Base-by-base conservation (phyloP, 805 yeast species). In the Phaffomyces opuntiae region DNA sequence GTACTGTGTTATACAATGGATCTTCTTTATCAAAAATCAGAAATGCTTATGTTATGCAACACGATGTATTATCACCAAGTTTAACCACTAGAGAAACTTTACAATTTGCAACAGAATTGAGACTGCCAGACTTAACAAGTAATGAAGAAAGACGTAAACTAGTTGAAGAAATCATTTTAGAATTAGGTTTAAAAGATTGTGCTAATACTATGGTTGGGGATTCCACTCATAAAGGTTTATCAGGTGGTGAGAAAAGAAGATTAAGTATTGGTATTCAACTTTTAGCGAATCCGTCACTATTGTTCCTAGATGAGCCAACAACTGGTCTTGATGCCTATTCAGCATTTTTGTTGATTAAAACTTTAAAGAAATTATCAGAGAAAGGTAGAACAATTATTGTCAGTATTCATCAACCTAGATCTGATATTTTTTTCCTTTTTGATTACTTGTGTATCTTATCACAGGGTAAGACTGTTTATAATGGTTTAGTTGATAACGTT, bases 201-300 rank as follows among this genome's bases (percentile, higher is more conserved):
- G 78, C 78, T 4, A 70, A 81, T 50, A 81, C 86, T 1, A 48
- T 70, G 3, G 83, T 88, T 2, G 83, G 83, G 9, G 81, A 80
- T 53, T 54, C 65, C 1, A 65, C 66, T 5, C 74, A 74, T 47
- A 67, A 72, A 39, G 87, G 85, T 25, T 65, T 87, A 5, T 84
- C 93, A 1, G 96, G 96, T 8, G 96, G 96, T 32, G 96, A 87
- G 60, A 84, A 82, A 59, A 61, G 96, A 55, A 63, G 96, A 44
- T 70, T 86, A 8, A 82, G 90, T 47, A 77, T 88, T 36, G 96
- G 87, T 0, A 79, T 87, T n/a, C 96, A 88, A 60, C 65, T 87
- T 59, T 68, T 88, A 31, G 75, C 85, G 5, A 83, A 82, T 52
- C 96, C 96, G 0, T 78, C 90, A 0, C 66, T 87, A 11, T 63